Conservation (phyloP, 495 filamentous ascomycete genomes). For the Podospora tetraspora region DNA sequence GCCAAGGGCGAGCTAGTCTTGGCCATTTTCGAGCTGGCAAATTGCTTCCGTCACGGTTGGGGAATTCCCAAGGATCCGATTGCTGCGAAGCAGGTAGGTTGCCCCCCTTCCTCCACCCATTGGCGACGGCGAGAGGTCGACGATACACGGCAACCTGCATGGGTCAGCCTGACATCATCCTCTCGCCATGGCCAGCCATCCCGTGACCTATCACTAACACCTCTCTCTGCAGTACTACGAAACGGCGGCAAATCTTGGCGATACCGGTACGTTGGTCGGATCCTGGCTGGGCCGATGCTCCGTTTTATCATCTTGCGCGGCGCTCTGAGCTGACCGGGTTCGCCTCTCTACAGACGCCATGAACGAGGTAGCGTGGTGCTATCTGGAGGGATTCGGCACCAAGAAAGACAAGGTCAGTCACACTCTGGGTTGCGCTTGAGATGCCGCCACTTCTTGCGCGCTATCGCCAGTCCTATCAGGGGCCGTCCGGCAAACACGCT, state of each 20-base stretch:
- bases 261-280: slow-evolving; percentile 52
- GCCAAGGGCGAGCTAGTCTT: slow-evolving; percentile 98
- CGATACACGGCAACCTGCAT: neutral
- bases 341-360: slow-evolving; percentile 65
- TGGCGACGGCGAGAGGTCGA: neutral
- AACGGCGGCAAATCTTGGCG: slow-evolving; percentile 90
- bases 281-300: neutral
- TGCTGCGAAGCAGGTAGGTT: slow-evolving; percentile 63
- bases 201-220: slow-evolving; percentile 15
- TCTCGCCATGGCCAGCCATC: slow-evolving; percentile 4
- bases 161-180: slow-evolving; percentile 4
- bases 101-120: neutral
- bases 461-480: slow-evolving; percentile 6
- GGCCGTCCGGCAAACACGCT: neutral
- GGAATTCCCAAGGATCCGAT: slow-evolving; percentile 82
- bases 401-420: slow-evolving; percentile 92
- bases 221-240: slow-evolving; percentile 73
- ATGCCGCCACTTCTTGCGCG: slow-evolving; percentile 3
- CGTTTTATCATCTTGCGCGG: neutral
- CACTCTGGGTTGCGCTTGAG: neutral
- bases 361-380: slow-evolving; percentile 97
- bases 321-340: slow-evolving; percentile 19
- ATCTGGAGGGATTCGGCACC: slow-evolving; percentile 86
- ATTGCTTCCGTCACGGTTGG: slow-evolving; percentile 96
- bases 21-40: slow-evolving; percentile 91